Conservation (phyloP, 768 basidiomycete genomes). For the Tylopilus balloui region DNA sequence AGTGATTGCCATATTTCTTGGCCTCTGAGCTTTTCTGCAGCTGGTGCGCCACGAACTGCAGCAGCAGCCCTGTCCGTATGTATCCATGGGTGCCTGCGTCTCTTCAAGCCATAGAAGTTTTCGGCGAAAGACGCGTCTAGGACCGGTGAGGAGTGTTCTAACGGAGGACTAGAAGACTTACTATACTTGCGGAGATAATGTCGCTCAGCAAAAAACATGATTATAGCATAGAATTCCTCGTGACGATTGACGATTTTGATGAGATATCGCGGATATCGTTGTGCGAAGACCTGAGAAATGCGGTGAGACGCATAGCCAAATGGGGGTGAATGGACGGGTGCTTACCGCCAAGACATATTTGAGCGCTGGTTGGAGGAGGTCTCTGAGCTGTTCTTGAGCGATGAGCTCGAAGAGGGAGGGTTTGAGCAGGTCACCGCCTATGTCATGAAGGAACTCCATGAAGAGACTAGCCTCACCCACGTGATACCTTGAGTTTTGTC, state of each 20-base stretch:
- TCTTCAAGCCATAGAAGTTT: constrained; percentile 91
- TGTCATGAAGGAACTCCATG: constrained; percentile 83
- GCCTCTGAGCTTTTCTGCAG: constrained; percentile 59
- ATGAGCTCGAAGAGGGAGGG: constrained; percentile 89
- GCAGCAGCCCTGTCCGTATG: constrained; percentile 61
- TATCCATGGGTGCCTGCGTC: constrained; percentile 67
- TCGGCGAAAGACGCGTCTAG: constrained; percentile 92
- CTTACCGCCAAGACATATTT: constrained; percentile 90
- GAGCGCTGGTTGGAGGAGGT: constrained; percentile 88
- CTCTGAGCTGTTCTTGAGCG: constrained; percentile 89
- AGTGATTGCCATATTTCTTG: constrained; percentile 75
- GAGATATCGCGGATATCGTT: constrained; percentile 90
- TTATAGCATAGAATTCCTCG: constrained; percentile 89
- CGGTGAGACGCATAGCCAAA: not conserved
- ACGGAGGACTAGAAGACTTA: constrained; percentile 33
- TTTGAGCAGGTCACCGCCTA: constrained; percentile 66
- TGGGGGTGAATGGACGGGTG: constrained; percentile 2
- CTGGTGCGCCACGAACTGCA: constrained; percentile 62
- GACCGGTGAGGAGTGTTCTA: constrained; percentile 4
- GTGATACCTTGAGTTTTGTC: constrained; percentile 28
- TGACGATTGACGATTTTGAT: constrained; percentile 88
- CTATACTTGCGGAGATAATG: constrained; percentile 87
- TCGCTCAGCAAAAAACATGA: constrained; percentile 87
- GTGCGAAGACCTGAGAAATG: constrained; percentile 78
- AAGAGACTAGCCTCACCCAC: constrained; percentile 1